phyloP scores from a whole-genome alignment of 305 asterid genomes.

The Solanum hybrid region DNA sequence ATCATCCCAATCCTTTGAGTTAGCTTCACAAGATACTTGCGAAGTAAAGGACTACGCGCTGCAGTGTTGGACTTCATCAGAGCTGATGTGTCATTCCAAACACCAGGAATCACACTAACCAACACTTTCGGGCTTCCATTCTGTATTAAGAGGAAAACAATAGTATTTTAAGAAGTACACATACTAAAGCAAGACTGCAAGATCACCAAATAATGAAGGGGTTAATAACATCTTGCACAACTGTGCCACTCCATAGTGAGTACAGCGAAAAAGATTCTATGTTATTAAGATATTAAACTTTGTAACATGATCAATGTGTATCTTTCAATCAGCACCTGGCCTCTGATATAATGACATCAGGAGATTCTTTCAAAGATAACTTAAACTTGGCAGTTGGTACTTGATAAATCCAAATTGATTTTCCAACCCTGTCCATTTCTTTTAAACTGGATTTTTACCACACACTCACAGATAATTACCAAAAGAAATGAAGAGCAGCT shows the following conservation, averaged over 20 bases:
- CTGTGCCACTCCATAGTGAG: background rate
- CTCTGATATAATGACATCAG: background rate
- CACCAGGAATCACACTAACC: slow-evolving; percentile 52
- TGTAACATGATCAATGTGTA: background rate
- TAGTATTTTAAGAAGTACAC: slow-evolving; percentile 1
- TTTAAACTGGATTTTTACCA: background rate
- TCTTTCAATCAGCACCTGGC: background rate
- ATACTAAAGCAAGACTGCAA: background rate
- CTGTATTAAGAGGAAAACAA: slow-evolving; percentile 31
- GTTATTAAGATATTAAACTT: background rate
- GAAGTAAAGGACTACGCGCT: slow-evolving; percentile 84
- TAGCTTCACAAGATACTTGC: slow-evolving; percentile 82
- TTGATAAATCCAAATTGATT: background rate
- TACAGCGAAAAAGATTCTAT: background rate
- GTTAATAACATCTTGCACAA: background rate
- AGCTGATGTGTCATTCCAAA: slow-evolving; percentile 66
- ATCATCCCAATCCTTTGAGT: slow-evolving; percentile 79
- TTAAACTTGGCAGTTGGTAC: background rate
- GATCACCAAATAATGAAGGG: background rate
- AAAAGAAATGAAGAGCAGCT: slow-evolving; percentile 1
- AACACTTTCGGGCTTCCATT: slow-evolving; percentile 63
- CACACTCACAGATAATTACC: background rate
- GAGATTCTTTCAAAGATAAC: background rate
- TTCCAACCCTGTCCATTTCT: background rate
- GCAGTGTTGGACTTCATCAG: slow-evolving; percentile 67